Base-by-base conservation (phyloP, 768 basidiomycete genomes). In the Porpolomopsis calyptriformis region DNA sequence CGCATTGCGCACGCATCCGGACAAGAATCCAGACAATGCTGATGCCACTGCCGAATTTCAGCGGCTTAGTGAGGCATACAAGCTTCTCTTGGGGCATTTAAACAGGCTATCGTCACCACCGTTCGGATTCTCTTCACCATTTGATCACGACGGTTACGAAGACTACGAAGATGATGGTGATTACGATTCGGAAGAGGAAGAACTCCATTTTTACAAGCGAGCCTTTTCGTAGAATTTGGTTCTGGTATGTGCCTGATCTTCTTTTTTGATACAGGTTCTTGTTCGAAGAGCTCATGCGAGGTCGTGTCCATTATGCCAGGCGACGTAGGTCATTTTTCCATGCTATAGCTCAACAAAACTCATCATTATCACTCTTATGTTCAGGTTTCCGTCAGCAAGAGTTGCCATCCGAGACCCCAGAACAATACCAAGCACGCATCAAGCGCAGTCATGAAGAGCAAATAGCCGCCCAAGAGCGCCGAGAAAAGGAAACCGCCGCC, bases 1-100 rank as follows among this genome's bases (percentile, higher is more conserved):
- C 44, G 82, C 82, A 4, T 64, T 85, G 19, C 70, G 70, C 16
- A 81, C 77, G 0, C 85, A 87, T 62, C 84, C 85, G 6, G 85
- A 85, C 64, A 86, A 85, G 64, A 85, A 85, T 48, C 77, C 71
- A 0, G 72, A 71, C 34, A 76, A 85, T 52, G 71, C 70, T 33
- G 66, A 71, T 52, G 84, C 82, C 38, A 85, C 84, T 31, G 69
- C 67, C 2, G 68, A 80, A 57, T 87, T 88, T 55, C 84, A 87
- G 61, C 63, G 67, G 43, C 59, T 89, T 37, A 72, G 80, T 48
- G 80, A 77, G 47, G 84, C 85, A 4, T 89, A 85, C 63, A 69
- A 72, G 38, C 57, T 73, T 24, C 67, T 87, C 22, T 59, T 75
- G 45, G 74, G 73, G 49, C 72, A 82, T 53, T 60, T 80, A 18